phyloP scores from a whole-genome alignment of 2,329 filamentous ascomycete genomes.

The Ophiosphaerella herpotricha region DNA sequence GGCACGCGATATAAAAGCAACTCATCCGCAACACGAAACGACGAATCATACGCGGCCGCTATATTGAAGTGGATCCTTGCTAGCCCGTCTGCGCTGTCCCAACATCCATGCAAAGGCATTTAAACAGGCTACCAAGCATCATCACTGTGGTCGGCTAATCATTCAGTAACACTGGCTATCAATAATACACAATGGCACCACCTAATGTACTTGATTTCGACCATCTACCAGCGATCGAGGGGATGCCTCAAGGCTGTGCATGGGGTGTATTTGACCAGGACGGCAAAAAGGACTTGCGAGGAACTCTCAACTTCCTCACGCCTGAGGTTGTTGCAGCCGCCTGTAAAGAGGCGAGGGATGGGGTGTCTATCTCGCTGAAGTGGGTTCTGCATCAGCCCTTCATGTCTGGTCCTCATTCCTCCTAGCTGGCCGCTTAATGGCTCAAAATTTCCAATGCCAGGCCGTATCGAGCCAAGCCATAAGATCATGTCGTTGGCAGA shows the following conservation, averaged over 20 bases:
- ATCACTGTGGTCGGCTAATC: too few species aligned
- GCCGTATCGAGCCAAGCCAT: slow-evolving; percentile 31
- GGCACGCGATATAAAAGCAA: too few species aligned
- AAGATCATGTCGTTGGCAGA: slow-evolving; percentile 27
- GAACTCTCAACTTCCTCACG: slow-evolving; percentile 59
- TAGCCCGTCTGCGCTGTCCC: too few species aligned
- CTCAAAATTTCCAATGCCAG: slow-evolving; percentile 27
- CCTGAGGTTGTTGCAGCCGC: slow-evolving; percentile 46
- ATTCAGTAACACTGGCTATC: too few species aligned
- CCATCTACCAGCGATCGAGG: slow-evolving; percentile 11
- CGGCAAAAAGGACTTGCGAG: slow-evolving; percentile 54
- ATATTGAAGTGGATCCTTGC: too few species aligned
- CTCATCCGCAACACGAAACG: too few species aligned
- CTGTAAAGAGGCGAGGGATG: slow-evolving; percentile 40
- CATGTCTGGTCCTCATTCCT: neutral
- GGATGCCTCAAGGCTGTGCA: slow-evolving; percentile 36
- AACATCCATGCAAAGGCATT: too few species aligned
- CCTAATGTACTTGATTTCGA: slow-evolving; percentile 2
- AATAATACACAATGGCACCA: neutral
- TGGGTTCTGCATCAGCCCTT: neutral
- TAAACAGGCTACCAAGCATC: too few species aligned
- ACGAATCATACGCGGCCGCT: too few species aligned
- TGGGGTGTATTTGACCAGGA: slow-evolving; percentile 59
- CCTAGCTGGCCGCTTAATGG: slow-evolving; percentile 17
- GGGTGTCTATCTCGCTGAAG: slow-evolving; percentile 21